Evolutionary conservation across 148 eudicot species (phyloP).

Genomic region (Silene latifolia): DNA sequence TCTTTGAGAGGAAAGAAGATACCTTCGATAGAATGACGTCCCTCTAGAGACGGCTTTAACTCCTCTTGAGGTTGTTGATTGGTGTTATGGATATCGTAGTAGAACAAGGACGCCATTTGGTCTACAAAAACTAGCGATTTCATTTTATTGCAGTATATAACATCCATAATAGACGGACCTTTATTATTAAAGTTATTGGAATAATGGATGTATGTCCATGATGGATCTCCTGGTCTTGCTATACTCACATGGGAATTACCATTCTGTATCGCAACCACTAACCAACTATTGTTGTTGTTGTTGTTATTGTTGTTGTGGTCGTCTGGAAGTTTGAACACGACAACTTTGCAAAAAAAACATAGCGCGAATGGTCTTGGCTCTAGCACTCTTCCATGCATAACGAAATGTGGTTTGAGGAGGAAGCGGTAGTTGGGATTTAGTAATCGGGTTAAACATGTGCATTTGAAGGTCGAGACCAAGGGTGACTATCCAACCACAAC

Average conservation of each 20-base stretch:
- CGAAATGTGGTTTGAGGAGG: conserved; percentile 17
- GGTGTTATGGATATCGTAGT: not conserved
- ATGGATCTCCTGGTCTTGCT: not conserved
- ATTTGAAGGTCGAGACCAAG: conserved; percentile 15
- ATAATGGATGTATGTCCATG: not conserved
- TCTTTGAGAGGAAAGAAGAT: not conserved
- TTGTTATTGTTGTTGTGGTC: too few relatives aligned
- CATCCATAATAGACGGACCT: not conserved
- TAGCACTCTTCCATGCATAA: not conserved
- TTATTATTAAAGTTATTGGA: not conserved
- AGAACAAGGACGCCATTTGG: not conserved
- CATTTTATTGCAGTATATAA: not conserved
- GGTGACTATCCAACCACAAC: conserved; percentile 33
- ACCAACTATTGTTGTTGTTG: too few relatives aligned
- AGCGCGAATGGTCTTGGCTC: not conserved
- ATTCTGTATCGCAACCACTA: not conserved
- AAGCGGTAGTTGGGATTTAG: conserved; percentile 17
- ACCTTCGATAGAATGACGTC: not conserved
- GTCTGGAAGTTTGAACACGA: not conserved
- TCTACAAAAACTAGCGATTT: not conserved
- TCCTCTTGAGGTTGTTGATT: not conserved
- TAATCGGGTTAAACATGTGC: conserved; percentile 24
- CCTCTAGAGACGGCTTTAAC: not conserved
- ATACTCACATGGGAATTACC: not conserved
- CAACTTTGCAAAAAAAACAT: not conserved